Conservation (phyloP, 164 flowering plant genomes). For the Macadamia tetraphylla region DNA sequence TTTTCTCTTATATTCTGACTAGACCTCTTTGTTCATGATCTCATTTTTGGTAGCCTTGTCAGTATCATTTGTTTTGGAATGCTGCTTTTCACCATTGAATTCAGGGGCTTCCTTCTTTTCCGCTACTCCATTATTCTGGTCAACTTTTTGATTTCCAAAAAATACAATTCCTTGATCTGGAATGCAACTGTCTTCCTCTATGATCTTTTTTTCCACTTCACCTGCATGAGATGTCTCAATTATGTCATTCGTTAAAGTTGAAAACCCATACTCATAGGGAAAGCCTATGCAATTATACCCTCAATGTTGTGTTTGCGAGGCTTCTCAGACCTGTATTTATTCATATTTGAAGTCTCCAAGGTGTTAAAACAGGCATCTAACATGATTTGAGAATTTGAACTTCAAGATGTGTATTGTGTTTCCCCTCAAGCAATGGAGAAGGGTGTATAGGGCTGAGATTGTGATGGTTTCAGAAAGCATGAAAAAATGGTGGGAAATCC, state of each 20-base stretch:
- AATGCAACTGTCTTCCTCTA: slow-evolving; percentile 3
- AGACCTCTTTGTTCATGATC: slow-evolving; percentile 4
- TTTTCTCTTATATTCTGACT: background rate
- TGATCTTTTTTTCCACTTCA: background rate
- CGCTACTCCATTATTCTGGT: slow-evolving; percentile 1
- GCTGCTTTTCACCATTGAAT: background rate
- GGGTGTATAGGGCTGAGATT: too few relatives aligned
- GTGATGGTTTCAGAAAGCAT: too few relatives aligned
- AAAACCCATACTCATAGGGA: too few relatives aligned
- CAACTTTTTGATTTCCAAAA: slow-evolving; percentile 1
- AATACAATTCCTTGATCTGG: background rate
- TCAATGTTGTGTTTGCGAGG: too few relatives aligned
- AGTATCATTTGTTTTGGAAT: slow-evolving; percentile 2
- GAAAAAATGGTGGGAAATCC: too few relatives aligned
- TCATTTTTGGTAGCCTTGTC: background rate
- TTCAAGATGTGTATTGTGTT: too few relatives aligned
- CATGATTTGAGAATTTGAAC: too few relatives aligned
- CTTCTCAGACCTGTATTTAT: too few relatives aligned
- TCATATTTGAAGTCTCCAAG: too few relatives aligned
- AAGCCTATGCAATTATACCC: too few relatives aligned
- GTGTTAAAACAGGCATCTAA: too few relatives aligned
- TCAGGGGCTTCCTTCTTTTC: slow-evolving; percentile 4
- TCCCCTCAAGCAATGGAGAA: too few relatives aligned
- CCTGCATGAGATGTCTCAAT: slow-evolving; percentile 6
- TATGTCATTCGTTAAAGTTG: background rate